phyloP scores from a whole-genome alignment of 2,329 filamentous ascomycete species.

The Pleurostoma richardsiae region DNA sequence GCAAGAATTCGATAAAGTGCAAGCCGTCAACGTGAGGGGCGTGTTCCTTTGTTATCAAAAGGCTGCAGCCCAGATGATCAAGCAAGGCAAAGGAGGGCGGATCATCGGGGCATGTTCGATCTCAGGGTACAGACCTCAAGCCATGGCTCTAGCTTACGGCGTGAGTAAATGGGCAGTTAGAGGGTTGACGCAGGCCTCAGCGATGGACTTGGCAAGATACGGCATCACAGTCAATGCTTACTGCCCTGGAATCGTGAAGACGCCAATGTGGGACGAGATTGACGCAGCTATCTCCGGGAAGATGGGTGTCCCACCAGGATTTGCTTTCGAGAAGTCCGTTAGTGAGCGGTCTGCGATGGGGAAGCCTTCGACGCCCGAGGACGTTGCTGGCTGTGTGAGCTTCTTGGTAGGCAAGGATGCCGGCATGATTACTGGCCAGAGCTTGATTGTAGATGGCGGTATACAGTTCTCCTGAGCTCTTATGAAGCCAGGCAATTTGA shows the following conservation, averaged over 20 bases:
- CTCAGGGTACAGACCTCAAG: constrained; percentile 55
- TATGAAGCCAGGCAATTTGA: too few relatives aligned
- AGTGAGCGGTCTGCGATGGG: constrained; percentile 50
- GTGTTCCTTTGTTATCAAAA: constrained; percentile 60
- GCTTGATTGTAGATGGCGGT: constrained; percentile 56
- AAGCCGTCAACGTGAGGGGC: constrained; percentile 61
- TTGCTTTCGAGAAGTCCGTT: constrained; percentile 47
- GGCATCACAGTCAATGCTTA: constrained; percentile 64
- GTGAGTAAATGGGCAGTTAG: constrained; percentile 64
- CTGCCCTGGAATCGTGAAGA: constrained; percentile 63
- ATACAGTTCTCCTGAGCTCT: constrained; percentile 37
- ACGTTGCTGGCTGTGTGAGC: constrained; percentile 58
- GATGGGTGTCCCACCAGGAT: constrained; percentile 28
- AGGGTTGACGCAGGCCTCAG: constrained; percentile 60
- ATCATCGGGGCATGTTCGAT: constrained; percentile 49
- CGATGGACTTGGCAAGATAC: constrained; percentile 59
- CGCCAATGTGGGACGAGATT: constrained; percentile 65
- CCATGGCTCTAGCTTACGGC: constrained; percentile 56
- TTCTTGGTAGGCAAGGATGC: constrained; percentile 55
- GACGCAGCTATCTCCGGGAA: constrained; percentile 49
- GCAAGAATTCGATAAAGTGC: constrained; percentile 52
- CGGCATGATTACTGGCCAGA: constrained; percentile 64
- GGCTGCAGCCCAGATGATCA: constrained; percentile 61
- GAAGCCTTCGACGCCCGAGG: constrained; percentile 54
- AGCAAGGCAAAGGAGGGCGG: constrained; percentile 48